These are phyloP conservation scores for Asterionellopsis glacialis DNA, from an alignment of 108 stramenopile species.

Conservation along the genomic window DNA sequence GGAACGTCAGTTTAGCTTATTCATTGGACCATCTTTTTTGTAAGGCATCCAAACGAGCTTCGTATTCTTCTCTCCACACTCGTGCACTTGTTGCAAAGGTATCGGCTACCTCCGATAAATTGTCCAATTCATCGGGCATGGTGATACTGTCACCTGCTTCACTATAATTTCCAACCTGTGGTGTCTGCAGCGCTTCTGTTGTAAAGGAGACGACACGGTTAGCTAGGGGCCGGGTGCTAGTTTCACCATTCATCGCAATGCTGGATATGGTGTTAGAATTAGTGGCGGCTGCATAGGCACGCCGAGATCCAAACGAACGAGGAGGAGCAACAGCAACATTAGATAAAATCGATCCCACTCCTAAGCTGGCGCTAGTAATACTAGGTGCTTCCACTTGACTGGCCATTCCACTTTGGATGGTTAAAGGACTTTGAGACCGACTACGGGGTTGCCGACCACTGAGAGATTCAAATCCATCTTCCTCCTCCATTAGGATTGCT, in stretches of 20 bases:
- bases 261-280: neutral
- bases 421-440: no score
- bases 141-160: slow-evolving; percentile 41
- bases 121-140: slow-evolving; percentile 47
- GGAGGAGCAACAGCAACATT: neutral
- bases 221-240: slow-evolving; percentile 2
- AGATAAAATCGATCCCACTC: neutral
- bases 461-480: no score
- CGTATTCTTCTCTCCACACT: slow-evolving; percentile 46
- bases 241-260: neutral
- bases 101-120: slow-evolving; percentile 43
- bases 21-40: slow-evolving; percentile 22
- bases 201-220: slow-evolving; percentile 9
- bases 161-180: slow-evolving; percentile 1
- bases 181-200: neutral
- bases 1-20: neutral
- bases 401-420: no score
- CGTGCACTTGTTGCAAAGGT: slow-evolving; percentile 34
- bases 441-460: no score
- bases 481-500: no score
- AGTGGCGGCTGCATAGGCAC: neutral
- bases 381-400: slow-evolving; percentile 1
- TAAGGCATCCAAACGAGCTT: slow-evolving; percentile 38
- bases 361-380: neutral
- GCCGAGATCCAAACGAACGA: neutral